Evolutionary conservation across 495 filamentous ascomycete species (phyloP), one percentile per base, ranked within the genome.

Genomic region (Delitschia confertaspora): DNA sequence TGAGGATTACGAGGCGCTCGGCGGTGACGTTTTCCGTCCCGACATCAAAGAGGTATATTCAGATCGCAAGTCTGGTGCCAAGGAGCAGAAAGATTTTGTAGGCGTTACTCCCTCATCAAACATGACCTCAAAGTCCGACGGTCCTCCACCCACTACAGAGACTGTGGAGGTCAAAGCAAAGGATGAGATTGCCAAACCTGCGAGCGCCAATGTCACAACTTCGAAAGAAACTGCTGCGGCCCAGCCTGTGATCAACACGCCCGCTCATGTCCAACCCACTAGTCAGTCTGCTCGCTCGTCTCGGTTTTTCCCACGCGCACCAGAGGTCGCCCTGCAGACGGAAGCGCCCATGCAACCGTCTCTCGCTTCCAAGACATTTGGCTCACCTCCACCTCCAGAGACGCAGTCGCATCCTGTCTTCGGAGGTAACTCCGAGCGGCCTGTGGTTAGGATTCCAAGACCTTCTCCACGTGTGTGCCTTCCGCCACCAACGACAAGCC

Each of bases 311-410:
- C 47, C 52, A 1, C 17, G 53, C 11, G 19, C 39, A 3, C 11
- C 29, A 6, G 46, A 51, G 33, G 27, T 26, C 6, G 14, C 41
- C 1, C n/a, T 25, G 4, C 45, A 19, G n/a, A n/a, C n/a, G n/a
- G 18, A 23, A 20, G 1, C 35, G 1, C 16, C 20, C 24, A 14
- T 18, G 19, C 45, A 49, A 29, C 14, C 40, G 6, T 37, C 46
- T 16, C 13, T 14, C 4, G 11, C 38, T 14, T 47, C 51, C 0
- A 43, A 35, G 39, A 27, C 34, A 22, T 38, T 37, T 7, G 49
- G 49, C 13, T 56, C 53, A 0, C 42, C 53, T 6, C 64, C 64
- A 19, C 62, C 64, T 16, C 64, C 64, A 7, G 64, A 66, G 31
- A 54, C 51, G 3, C 23, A 39, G 9, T 44, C 37, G 6, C 62